phyloP scores from a whole-genome alignment of 2,329 filamentous ascomycete genomes.

The Apiospora aurea region DNA sequence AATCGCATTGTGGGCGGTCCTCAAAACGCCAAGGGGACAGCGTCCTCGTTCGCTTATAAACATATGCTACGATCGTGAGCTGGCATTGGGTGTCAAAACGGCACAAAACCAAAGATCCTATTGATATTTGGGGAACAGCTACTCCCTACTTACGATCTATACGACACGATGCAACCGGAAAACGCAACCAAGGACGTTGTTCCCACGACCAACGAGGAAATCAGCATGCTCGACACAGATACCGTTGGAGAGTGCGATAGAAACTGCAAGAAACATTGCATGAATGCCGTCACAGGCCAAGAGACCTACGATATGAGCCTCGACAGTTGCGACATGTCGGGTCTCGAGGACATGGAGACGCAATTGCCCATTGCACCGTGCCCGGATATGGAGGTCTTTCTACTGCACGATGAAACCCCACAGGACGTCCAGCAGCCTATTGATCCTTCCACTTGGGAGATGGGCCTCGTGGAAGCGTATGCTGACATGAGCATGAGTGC shows the following conservation, averaged over 20 bases:
- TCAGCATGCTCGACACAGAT: background rate
- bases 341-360: too few relatives aligned
- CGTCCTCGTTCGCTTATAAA: background rate
- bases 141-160: background rate
- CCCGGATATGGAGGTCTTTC: background rate
- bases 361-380: background rate
- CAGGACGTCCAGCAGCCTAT: background rate
- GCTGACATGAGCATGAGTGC: background rate
- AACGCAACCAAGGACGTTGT: background rate
- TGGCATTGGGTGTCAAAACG: background rate
- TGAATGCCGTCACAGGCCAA: background rate
- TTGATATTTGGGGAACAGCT: background rate
- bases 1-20: background rate
- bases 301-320: background rate
- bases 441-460: background rate
- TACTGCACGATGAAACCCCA: background rate
- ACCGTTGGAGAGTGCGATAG: background rate
- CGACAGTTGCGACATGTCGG: background rate
- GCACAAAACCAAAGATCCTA: too few relatives aligned
- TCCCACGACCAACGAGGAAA: background rate
- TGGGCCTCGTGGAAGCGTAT: background rate
- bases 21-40: background rate
- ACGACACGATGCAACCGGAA: background rate
- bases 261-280: background rate
- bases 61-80: too few relatives aligned